These are phyloP conservation scores for Aspergillus homomorphus DNA, from an alignment of 495 filamentous ascomycete genomes.

Conservation along the genomic window DNA sequence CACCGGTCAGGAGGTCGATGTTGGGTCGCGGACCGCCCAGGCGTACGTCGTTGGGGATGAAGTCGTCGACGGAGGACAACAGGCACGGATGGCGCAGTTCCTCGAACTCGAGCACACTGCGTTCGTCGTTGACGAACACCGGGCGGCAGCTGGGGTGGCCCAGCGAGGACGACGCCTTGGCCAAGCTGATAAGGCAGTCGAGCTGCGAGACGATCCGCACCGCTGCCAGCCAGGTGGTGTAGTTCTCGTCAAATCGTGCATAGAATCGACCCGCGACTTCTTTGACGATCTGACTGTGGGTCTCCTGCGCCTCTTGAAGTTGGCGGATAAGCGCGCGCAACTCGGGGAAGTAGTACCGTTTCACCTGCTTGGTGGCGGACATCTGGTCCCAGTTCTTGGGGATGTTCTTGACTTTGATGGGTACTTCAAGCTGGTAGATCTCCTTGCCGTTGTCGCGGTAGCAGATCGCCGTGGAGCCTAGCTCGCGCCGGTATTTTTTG, in stretches of 20 bases:
- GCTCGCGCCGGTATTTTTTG: conserved; percentile 62
- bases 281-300: conserved; percentile 86
- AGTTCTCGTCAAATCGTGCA: conserved; percentile 81
- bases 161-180: conserved; percentile 78
- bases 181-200: conserved; percentile 90
- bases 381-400: conserved; percentile 92
- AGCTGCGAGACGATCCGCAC: conserved; percentile 86
- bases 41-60: conserved; percentile 93
- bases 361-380: conserved; percentile 86
- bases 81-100: conserved; percentile 96
- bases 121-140: conserved; percentile 74
- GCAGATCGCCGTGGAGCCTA: conserved; percentile 66
- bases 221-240: conserved; percentile 80
- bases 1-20: conserved; percentile 90
- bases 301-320: conserved; percentile 91
- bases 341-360: conserved; percentile 91
- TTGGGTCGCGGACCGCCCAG: conserved; percentile 78
- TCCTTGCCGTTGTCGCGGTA: conserved; percentile 94
- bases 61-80: conserved; percentile 80
- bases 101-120: conserved; percentile 84
- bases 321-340: conserved; percentile 76
- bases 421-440: conserved; percentile 92
- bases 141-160: conserved; percentile 89
- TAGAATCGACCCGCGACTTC: conserved; percentile 83
- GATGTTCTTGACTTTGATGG: conserved; percentile 75